phyloP scores from a whole-genome alignment of 164 flowering plant genomes.

The Nymphaea colorata region DNA sequence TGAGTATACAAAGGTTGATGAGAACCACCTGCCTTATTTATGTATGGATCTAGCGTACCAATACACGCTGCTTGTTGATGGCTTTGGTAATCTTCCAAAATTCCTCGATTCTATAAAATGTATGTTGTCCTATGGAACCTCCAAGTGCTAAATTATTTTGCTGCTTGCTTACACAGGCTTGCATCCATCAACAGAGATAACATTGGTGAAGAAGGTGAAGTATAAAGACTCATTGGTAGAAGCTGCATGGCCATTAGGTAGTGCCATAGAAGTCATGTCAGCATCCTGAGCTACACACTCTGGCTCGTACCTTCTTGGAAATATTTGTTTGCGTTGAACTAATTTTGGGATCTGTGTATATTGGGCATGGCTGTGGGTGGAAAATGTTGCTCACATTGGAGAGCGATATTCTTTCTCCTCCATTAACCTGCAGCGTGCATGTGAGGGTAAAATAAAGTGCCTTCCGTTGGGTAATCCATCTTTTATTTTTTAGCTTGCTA shows the following conservation, averaged over 20 bases:
- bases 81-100: constrained; percentile 32
- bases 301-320: background rate
- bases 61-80: constrained; percentile 38
- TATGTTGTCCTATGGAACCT: background rate
- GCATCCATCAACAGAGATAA: constrained; percentile 68
- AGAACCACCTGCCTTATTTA: constrained; percentile 29
- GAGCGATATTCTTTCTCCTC: background rate
- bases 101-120: background rate
- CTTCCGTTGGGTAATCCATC: background rate
- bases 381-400: background rate
- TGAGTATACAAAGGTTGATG: constrained; percentile 15
- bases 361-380: background rate
- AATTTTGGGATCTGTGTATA: no score
- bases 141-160: background rate
- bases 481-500: no score
- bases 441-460: background rate
- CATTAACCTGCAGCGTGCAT: background rate
- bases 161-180: constrained; percentile 32
- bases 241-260: constrained; percentile 97
- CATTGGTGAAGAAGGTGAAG: constrained; percentile 74
- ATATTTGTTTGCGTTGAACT: background rate
- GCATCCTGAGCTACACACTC: constrained; percentile 7
- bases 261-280: constrained; percentile 84
- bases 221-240: constrained; percentile 54
- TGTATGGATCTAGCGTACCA: constrained; percentile 59